A percentile compares a stretch with the other conserved stretches of the same genome.
These are phyloP conservation scores for Globisporangium canariense DNA, from an alignment of 352 stramenopile genomes.

Conservation along the genomic window DNA sequence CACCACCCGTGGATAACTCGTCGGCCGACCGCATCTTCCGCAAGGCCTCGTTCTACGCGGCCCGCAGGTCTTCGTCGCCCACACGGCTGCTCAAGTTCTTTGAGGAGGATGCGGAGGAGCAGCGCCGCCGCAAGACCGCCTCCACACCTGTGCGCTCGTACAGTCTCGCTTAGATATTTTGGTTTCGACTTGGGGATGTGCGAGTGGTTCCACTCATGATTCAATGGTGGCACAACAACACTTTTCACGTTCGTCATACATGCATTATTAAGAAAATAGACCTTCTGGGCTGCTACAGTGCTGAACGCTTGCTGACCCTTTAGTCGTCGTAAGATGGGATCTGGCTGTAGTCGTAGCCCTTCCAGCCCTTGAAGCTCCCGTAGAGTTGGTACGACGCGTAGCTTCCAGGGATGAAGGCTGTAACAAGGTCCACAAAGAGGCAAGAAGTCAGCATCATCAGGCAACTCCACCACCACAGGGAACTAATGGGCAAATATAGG, in stretches of 20 bases:
- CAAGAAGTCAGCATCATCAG: no score
- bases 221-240: background rate
- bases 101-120: slow-evolving; percentile 17
- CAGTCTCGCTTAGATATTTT: slow-evolving; percentile 4
- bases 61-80: slow-evolving; percentile 32
- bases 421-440: background rate
- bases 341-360: slow-evolving; percentile 82
- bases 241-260: background rate
- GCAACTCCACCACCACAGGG: no score
- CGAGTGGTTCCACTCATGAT: background rate
- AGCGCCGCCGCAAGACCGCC: slow-evolving; percentile 1
- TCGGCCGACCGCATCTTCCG: slow-evolving; percentile 50
- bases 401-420: slow-evolving; percentile 82
- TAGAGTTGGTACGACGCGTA: slow-evolving; percentile 81
- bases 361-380: slow-evolving; percentile 79
- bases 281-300: background rate
- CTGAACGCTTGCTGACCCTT: background rate
- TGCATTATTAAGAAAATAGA: background rate
- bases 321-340: slow-evolving; percentile 84
- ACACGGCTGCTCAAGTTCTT: slow-evolving; percentile 23
- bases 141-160: slow-evolving; percentile 8
- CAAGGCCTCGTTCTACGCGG: slow-evolving; percentile 48
- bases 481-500: no score
- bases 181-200: background rate
- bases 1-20: slow-evolving; percentile 39